phyloP scores from a whole-genome alignment of 768 basidiomycete species.

The Artomyces pyxidatus region DNA sequence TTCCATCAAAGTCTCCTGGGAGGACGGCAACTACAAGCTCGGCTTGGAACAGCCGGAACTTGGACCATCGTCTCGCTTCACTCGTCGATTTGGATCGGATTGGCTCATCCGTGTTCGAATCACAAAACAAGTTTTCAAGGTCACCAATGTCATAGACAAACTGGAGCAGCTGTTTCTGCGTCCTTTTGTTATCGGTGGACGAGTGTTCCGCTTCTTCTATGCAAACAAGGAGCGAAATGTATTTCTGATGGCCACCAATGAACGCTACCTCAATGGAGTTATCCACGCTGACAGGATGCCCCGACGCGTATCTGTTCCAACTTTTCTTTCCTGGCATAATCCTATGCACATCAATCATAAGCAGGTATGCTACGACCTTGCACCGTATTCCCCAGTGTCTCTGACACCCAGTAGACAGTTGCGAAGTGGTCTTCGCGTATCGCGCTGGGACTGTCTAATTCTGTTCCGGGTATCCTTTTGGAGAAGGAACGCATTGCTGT shows the following conservation, averaged over 20 bases:
- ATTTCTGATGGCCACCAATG: conserved; percentile 49
- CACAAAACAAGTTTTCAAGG: conserved; percentile 25
- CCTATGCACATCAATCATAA: conserved; percentile 34
- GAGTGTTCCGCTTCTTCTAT: conserved; percentile 52
- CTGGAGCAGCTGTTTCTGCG: conserved; percentile 37
- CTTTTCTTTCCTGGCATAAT: conserved; percentile 52
- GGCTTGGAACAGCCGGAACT: conserved; percentile 41
- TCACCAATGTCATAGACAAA: conserved; percentile 15
- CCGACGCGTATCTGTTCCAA: conserved; percentile 26
- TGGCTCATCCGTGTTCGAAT: conserved; percentile 45
- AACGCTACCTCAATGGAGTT: conserved; percentile 21
- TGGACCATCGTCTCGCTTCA: conserved; percentile 48
- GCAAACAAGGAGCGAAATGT: conserved; percentile 47
- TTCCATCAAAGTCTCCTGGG: conserved; percentile 27
- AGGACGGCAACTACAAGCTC: conserved; percentile 25
- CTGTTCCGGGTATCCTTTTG: conserved; percentile 46
- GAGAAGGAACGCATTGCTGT: conserved; percentile 27
- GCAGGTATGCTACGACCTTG: conserved; percentile 36
- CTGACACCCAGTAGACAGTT: conserved; percentile 35
- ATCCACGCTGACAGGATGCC: not conserved
- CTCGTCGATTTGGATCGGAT: conserved; percentile 58
- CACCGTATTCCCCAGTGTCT: not conserved
- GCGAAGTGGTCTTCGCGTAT: conserved; percentile 61
- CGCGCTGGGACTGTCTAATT: conserved; percentile 54
- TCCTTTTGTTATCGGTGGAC: conserved; percentile 45